Evolutionary conservation across 768 basidiomycete species (phyloP).

Genomic region (Trametes coccinea): DNA sequence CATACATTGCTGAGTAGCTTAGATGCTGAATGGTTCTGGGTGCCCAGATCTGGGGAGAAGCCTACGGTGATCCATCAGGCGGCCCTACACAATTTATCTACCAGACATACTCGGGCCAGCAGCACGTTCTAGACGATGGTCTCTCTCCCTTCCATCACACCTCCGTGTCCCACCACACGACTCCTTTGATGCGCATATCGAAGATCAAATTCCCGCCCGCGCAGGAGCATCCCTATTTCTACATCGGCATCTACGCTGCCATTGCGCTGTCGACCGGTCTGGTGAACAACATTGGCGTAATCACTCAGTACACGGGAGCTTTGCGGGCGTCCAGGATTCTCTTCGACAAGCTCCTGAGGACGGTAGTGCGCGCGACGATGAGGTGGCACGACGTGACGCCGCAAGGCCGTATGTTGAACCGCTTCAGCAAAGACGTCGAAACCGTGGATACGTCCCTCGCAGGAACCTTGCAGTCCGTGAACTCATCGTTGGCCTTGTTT

Average conservation of each 20-base stretch:
- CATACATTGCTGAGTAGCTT: too few relatives aligned
- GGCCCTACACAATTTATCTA: not conserved
- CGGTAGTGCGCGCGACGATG: conserved; percentile 81
- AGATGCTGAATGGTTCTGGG: not conserved
- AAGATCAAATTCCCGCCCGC: conserved; percentile 44
- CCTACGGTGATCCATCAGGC: conserved; percentile 40
- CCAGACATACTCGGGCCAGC: conserved; percentile 26
- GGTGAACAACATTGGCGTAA: conserved; percentile 45
- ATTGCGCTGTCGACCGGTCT: conserved; percentile 55
- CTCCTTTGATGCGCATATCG: not conserved
- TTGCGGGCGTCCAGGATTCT: conserved; percentile 38
- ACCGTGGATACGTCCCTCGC: conserved; percentile 79
- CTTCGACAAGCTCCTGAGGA: conserved; percentile 57
- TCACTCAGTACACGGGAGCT: conserved; percentile 64
- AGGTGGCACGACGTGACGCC: conserved; percentile 85
- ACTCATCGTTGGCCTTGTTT: conserved; percentile 75
- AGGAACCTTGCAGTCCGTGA: conserved; percentile 70
- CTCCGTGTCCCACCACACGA: conserved; percentile 16
- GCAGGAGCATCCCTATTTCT: conserved; percentile 65
- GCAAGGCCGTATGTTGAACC: conserved; percentile 84
- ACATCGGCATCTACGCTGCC: conserved; percentile 63
- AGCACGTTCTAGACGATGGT: conserved; percentile 26
- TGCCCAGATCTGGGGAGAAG: conserved; percentile 66
- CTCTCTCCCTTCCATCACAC: conserved; percentile 28
- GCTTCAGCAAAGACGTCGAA: conserved; percentile 86